phyloP scores from a whole-genome alignment of 176 grass and related monocot genomes.

The Calamus simplicifolius region DNA sequence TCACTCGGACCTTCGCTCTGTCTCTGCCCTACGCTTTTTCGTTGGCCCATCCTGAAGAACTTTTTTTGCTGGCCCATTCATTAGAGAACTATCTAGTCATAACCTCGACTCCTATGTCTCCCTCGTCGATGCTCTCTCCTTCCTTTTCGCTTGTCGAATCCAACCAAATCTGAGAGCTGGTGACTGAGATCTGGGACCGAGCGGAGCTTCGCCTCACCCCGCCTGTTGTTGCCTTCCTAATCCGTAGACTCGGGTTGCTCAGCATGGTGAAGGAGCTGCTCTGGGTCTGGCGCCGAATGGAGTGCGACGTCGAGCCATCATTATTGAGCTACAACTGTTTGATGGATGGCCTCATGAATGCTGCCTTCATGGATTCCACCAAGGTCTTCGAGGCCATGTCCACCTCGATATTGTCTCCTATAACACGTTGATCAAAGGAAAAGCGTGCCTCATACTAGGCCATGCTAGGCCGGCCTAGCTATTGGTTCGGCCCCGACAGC shows the following conservation, averaged over 20 bases:
- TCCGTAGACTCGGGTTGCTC: conserved; percentile 59
- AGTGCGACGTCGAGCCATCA: conserved; percentile 43
- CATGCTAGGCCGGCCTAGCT: too few relatives aligned
- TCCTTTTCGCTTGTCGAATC: conserved; percentile 3
- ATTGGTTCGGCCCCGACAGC: too few relatives aligned
- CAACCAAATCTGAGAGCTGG: conserved; percentile 16
- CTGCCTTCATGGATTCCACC: conserved; percentile 54
- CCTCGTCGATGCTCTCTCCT: conserved; percentile 51
- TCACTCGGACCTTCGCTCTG: conserved; percentile 32
- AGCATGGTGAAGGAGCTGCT: conserved; percentile 65
- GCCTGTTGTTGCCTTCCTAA: conserved; percentile 34
- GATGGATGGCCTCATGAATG: conserved; percentile 69
- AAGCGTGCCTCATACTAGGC: too few relatives aligned
- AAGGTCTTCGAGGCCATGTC: conserved; percentile 82
- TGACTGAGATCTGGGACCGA: conserved; percentile 41
- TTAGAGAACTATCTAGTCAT: conserved; percentile 33
- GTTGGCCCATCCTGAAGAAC: too few relatives aligned
- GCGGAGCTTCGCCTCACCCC: conserved; percentile 22
- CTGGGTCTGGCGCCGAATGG: conserved; percentile 65
- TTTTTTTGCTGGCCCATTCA: conserved; percentile 39
- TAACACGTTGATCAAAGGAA: conserved; percentile 86
- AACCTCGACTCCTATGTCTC: too few relatives aligned
- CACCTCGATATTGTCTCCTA: conserved; percentile 50
- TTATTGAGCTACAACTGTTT: too few relatives aligned
- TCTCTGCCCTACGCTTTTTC: conserved; percentile 54